phyloP scores from a whole-genome alignment of 2,329 filamentous ascomycete genomes.

The Aspergillus carbonarius region DNA sequence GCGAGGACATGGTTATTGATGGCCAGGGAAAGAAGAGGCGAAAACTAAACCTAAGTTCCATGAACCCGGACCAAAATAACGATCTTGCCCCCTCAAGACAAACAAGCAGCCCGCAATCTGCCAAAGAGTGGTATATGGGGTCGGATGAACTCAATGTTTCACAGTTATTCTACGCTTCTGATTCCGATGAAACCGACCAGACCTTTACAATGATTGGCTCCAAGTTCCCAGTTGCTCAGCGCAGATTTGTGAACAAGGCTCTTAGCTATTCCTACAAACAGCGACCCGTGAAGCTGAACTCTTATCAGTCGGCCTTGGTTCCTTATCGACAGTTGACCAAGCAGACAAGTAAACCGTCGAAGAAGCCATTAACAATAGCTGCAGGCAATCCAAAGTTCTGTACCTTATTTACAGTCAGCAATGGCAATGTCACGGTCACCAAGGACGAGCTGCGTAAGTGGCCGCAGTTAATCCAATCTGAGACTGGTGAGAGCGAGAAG shows the following conservation, averaged over 20 bases:
- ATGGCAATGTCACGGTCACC: slow-evolving; percentile 24
- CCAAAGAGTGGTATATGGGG: slow-evolving; percentile 39
- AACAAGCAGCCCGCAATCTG: background rate
- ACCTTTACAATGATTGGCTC: slow-evolving; percentile 25
- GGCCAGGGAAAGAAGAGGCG: slow-evolving; percentile 31
- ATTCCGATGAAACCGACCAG: slow-evolving; percentile 28
- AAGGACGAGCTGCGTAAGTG: slow-evolving; percentile 30
- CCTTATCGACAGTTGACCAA: slow-evolving; percentile 22
- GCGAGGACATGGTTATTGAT: slow-evolving; percentile 28
- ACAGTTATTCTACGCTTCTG: slow-evolving; percentile 45
- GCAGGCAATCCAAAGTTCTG: slow-evolving; percentile 22
- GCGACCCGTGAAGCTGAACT: slow-evolving; percentile 21
- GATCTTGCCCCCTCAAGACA: background rate
- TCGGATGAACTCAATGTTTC: slow-evolving; percentile 37
- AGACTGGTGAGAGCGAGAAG: background rate
- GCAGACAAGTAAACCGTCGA: background rate
- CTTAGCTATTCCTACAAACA: slow-evolving; percentile 30
- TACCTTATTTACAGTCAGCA: slow-evolving; percentile 30
- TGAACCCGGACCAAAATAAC: slow-evolving; percentile 1
- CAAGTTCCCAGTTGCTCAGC: slow-evolving; percentile 25
- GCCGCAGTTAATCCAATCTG: slow-evolving; percentile 23
- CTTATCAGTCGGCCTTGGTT: slow-evolving; percentile 26
- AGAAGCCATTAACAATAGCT: slow-evolving; percentile 11
- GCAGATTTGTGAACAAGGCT: slow-evolving; percentile 31
- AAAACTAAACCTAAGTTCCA: slow-evolving; percentile 22